phyloP scores from a whole-genome alignment of 176 grass and related monocot species.

The Carex scoparia region DNA sequence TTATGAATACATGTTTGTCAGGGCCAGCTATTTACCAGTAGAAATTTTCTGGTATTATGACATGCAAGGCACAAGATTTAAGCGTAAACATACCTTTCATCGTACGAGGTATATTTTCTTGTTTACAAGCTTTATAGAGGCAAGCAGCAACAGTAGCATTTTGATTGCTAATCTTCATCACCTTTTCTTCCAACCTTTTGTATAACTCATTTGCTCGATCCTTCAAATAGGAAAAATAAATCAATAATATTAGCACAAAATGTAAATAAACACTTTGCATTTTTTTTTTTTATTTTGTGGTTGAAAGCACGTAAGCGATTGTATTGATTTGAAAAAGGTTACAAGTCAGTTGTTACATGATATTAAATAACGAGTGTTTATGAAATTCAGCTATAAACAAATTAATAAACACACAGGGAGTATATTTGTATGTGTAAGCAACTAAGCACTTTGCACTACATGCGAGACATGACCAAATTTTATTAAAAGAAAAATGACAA shows the following conservation, averaged over 20 bases:
- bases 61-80: neutral
- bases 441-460: neutral
- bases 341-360: no score
- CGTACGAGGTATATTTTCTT: slow-evolving; percentile 66
- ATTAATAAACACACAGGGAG: no score
- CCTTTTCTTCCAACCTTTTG: slow-evolving; percentile 70
- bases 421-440: no score
- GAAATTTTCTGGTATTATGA: neutral
- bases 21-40: neutral
- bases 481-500: neutral
- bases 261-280: no score
- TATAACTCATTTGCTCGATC: slow-evolving; percentile 78
- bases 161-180: slow-evolving; percentile 60
- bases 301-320: no score
- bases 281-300: no score
- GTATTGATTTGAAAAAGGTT: no score
- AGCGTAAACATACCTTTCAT: slow-evolving; percentile 41
- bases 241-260: neutral
- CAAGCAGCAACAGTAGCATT: slow-evolving; percentile 74
- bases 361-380: no score
- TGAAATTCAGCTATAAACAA: no score
- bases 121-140: slow-evolving; percentile 71
- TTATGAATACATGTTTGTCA: neutral
- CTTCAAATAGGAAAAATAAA: slow-evolving; percentile 12
- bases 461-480: neutral